Evolutionary conservation across 1,284 basidiomycete genomes (phyloP), one percentile per base, ranked within the genome.

Genomic region (Ustilago nuda): DNA sequence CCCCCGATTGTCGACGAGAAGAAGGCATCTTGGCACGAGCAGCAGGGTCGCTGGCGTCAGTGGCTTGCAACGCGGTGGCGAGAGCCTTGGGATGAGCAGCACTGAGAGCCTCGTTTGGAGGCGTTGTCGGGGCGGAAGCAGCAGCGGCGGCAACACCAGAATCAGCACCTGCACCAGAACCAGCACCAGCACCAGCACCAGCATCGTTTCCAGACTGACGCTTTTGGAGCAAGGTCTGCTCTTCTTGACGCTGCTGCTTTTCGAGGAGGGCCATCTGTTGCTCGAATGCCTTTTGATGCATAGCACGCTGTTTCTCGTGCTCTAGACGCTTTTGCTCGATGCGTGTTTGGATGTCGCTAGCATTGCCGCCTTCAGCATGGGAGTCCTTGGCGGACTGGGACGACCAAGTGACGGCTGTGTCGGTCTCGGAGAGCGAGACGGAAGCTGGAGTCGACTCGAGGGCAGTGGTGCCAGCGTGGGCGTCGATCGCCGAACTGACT

Each of bases 271-370:
- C 61, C 79, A 81, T 81, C 55, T 79, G 77, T 45, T 81, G 74
- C 53, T 81, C 79, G 43, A 81, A 81, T 2, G 66, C 74, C 54
- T 79, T 79, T 37, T 76, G 77, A 33, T 81, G 79, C 55, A 78
- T 53, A 19, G 74, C 78, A 37, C 79, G 77, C 55, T 81, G 79
- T 57, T 72, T 66, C 43, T 81, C 79, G 70, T 79, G 78, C 69
- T 81, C 79, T 39, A 68, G 57, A 32, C 79, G 72, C 55, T 81
- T 81, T n/a, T 56, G 61, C 27, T 81, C 79, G 59, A 81, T 78
- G 45, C 70, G 68, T 43, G 72, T 70, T 41, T 74, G 63, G 37
- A 72, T 72, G 57, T 73, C 76, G 50, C 46, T 62, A 8, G 48
- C 55, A 50, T 63, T 51, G 35, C 19, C 55, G 59, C 51, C 72